These are phyloP conservation scores for Bidens hawaiensis DNA, from an alignment of 140 eudicot genomes.

Conservation along the genomic window DNA sequence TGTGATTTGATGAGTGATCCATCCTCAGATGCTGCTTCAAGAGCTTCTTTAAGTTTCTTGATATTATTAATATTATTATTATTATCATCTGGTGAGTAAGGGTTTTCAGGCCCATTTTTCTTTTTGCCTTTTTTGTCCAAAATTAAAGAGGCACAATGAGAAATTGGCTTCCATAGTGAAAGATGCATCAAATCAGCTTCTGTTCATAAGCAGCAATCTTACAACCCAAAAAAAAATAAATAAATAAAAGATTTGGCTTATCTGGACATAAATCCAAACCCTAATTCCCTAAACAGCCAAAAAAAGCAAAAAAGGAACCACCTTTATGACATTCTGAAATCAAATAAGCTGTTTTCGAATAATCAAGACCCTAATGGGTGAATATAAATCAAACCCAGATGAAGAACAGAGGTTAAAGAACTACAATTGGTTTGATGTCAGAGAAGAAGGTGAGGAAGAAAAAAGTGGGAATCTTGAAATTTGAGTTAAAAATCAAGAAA, in stretches of 20 bases:
- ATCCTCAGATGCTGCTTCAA: conserved; percentile 93
- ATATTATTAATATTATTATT: too few species aligned
- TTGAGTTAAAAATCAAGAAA: conserved; percentile 21
- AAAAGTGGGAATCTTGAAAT: conserved; percentile 21
- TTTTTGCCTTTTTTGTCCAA: conserved; percentile 79
- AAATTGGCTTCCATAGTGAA: conserved; percentile 95
- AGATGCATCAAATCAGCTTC: conserved; percentile 84
- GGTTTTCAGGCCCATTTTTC: conserved; percentile 56
- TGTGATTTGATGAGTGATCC: conserved; percentile 78
- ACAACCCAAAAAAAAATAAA: neutral
- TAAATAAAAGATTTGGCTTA: conserved; percentile 16
- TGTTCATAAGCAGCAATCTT: conserved; percentile 19
- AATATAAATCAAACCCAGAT: conserved; percentile 20
- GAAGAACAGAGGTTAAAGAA: conserved; percentile 21
- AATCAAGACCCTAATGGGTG: too few species aligned
- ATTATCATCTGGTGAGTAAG: conserved; percentile 44
- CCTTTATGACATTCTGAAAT: conserved; percentile 31
- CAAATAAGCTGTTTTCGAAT: conserved; percentile 17
- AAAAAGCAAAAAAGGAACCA: conserved; percentile 35
- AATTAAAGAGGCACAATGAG: conserved; percentile 80
- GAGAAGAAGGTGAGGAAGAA: too few species aligned
- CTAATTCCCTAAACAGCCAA: conserved; percentile 25
- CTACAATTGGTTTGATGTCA: too few species aligned
- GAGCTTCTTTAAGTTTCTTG: conserved; percentile 87
- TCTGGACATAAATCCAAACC: conserved; percentile 36